Evolutionary conservation across 257 asterid genomes (phyloP).

Genomic region (Fraxinus pennsylvanica): DNA sequence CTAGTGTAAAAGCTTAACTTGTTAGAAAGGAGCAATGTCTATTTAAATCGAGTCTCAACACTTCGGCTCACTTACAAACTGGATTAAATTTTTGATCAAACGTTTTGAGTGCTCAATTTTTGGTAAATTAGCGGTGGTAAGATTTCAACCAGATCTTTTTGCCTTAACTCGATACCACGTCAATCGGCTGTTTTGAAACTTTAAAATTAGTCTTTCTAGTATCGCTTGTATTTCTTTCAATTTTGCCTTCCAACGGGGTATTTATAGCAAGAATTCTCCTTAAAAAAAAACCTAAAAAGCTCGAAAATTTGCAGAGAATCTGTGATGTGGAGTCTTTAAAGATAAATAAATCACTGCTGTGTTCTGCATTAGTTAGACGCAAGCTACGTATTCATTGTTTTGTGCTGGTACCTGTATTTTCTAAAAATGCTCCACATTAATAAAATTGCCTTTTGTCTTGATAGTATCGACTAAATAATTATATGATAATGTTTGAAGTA

Average conservation of each 20-base stretch:
- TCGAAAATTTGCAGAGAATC: background rate
- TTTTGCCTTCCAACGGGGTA: background rate
- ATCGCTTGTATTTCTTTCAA: no score
- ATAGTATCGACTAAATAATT: background rate
- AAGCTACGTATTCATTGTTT: background rate
- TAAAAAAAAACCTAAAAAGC: background rate
- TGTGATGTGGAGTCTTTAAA: background rate
- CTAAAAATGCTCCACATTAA: background rate
- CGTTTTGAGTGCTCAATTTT: background rate
- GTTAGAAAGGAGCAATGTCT: background rate
- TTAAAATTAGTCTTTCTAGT: background rate
- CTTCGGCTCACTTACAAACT: background rate
- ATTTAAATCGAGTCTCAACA: background rate
- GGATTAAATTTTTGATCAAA: background rate
- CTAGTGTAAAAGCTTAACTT: background rate
- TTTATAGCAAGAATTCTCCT: background rate
- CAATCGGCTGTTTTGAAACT: background rate
- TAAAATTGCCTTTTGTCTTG: background rate
- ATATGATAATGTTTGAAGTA: background rate
- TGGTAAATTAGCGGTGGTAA: background rate
- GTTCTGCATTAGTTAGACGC: background rate
- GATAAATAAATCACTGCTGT: background rate
- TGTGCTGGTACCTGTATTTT: background rate
- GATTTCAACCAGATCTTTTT: background rate
- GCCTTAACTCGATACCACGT: background rate